Evolutionary conservation across 345 rosid species (phyloP), one percentile per base, ranked within the genome.

Genomic region (Hibiscus mutabilis): DNA sequence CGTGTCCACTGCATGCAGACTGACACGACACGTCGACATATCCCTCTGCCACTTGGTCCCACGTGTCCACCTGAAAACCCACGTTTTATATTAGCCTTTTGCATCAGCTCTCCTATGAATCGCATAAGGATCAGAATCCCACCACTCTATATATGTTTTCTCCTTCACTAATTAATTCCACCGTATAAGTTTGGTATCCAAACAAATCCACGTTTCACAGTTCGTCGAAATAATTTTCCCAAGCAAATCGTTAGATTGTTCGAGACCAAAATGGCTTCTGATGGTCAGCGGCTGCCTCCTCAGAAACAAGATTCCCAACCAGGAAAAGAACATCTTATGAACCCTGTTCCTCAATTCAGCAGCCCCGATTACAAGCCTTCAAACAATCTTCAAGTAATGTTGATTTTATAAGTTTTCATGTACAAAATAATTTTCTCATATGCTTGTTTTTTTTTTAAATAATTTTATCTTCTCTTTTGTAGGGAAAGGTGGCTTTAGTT

Each of bases 401-500:
- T 40, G 12, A 40, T 40, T 40, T 40, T 40, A 40, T 9, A 40
- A 40, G 12, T 8, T 40, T 9, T 40, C 44, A 2, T 40, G 44
- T 40, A 40, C 44, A 12, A 35, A 35, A 35, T 6, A 35, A 6
- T 35, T 35, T 8, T 53, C 35, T 14, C 14, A n/a, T 25, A 11
- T 44, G 27, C 46, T 2, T 29, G 46, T 33, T n/a, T 31, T 2
- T 25, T 5, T 29, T n/a, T n/a, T n/a, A 8, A 35, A 35, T 22
- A 52, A 2, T 60, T 14, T 64, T 35, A 35, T 9, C 12, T 40
- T 40, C 12, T 44, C 18, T 16, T 53, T 19, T 15, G 44, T 72
- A 90, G 90, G 96, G 95, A 40, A 90, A 81, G 81, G 90, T 92
- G 70, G 89, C 96, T 0, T 70, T 89, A 0, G 87, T 92, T 42